Percentiles rank a stretch among this genome's conserved stretches.
Conservation (phyloP, 352 stramenopile genomes). For the Pythium chondricola region DNA sequence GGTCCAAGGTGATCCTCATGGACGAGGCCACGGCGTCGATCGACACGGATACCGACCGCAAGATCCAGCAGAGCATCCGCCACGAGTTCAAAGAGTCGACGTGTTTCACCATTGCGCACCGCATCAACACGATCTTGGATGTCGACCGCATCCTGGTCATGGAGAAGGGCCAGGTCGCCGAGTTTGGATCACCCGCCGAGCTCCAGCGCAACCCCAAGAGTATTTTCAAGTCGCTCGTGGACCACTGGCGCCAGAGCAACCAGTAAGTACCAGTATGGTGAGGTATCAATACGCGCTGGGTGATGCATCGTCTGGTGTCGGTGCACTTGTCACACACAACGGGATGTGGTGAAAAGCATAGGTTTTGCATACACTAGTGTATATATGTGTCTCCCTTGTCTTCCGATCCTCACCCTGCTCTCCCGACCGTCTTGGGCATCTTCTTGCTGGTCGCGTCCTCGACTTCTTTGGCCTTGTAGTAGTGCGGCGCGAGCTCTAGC, state of each 20-base stretch:
- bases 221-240: conserved; percentile 62
- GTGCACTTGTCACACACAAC: too few species aligned
- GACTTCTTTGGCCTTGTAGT: conserved; percentile 98
- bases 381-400: not conserved
- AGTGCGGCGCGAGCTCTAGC: conserved; percentile 98
- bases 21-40: conserved; percentile 96
- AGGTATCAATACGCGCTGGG: too few species aligned
- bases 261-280: conserved; percentile 2
- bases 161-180: conserved; percentile 89
- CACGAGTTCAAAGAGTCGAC: conserved; percentile 76
- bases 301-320: not conserved
- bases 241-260: conserved; percentile 58
- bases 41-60: conserved; percentile 84
- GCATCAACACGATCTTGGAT: conserved; percentile 97
- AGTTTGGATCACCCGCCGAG: conserved; percentile 80
- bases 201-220: conserved; percentile 66
- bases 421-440: conserved; percentile 89
- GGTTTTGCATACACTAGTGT: too few species aligned
- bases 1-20: conserved; percentile 93
- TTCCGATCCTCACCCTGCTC: conserved; percentile 23
- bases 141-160: conserved; percentile 96
- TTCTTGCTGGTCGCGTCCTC: conserved; percentile 95
- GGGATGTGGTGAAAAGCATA: too few species aligned
- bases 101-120: conserved; percentile 95
- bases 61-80: conserved; percentile 72